These are phyloP conservation scores for Naematelia encephala DNA, from an alignment of 768 basidiomycete species.

Conservation along the genomic window DNA sequence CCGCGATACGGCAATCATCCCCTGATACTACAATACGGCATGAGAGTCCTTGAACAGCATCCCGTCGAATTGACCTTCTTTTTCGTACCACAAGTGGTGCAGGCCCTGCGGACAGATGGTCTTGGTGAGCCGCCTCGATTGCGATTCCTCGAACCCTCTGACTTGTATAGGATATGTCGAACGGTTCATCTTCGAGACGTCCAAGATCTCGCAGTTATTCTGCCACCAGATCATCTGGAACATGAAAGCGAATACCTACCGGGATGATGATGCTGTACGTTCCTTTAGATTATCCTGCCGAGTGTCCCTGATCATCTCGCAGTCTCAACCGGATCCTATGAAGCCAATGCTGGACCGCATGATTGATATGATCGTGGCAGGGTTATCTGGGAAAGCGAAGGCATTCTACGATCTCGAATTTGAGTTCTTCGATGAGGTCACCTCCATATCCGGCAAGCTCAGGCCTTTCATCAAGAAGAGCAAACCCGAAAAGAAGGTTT, in stretches of 20 bases:
- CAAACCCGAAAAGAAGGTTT: constrained; percentile 93
- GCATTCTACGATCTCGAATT: constrained; percentile 94
- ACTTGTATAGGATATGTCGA: constrained; percentile 73
- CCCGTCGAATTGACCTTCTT: constrained; percentile 95
- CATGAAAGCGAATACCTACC: constrained; percentile 97
- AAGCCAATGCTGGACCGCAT: constrained; percentile 90
- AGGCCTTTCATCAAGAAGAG: constrained; percentile 93
- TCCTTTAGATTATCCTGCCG: constrained; percentile 83
- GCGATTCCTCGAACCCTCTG: not conserved
- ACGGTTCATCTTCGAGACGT: constrained; percentile 92
- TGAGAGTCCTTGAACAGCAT: constrained; percentile 90
- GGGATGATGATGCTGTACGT: constrained; percentile 78
- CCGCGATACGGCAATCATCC: constrained; percentile 78
- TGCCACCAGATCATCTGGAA: constrained; percentile 99
- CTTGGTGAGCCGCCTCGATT: constrained; percentile 59
- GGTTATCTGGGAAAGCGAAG: constrained; percentile 82
- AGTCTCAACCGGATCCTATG: constrained; percentile 70
- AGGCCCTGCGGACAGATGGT: constrained; percentile 85
- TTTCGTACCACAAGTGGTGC: constrained; percentile 97
- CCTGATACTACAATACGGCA: constrained; percentile 87
- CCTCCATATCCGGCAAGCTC: constrained; percentile 95
- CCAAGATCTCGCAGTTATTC: constrained; percentile 93
- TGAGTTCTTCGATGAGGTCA: constrained; percentile 90
- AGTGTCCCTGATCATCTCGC: constrained; percentile 53
- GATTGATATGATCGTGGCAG: constrained; percentile 72